phyloP scores from a whole-genome alignment of 352 stramenopile species.

The Sclerospora graminicola region DNA sequence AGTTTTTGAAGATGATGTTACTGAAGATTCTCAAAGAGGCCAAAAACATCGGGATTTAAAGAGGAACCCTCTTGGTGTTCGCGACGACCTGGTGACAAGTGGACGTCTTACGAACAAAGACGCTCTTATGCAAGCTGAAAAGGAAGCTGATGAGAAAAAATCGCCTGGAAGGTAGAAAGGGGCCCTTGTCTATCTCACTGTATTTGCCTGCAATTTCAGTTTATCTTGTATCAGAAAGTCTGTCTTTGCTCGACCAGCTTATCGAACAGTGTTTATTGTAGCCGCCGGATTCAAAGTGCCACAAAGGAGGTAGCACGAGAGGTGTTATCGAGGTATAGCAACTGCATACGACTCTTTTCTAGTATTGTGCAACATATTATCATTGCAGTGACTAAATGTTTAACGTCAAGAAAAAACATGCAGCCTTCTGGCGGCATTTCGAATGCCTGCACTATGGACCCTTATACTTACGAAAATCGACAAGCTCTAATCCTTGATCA shows the following conservation, averaged over 20 bases:
- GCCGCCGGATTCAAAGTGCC: constrained; percentile 10
- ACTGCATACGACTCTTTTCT: constrained; percentile 5
- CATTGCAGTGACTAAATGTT: constrained; percentile 9
- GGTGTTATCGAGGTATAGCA: constrained; percentile 29
- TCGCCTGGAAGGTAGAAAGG: constrained; percentile 33
- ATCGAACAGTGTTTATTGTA: constrained; percentile 21
- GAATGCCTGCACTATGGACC: constrained; percentile 23
- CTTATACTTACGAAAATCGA: constrained; percentile 42
- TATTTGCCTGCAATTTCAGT: constrained; percentile 8
- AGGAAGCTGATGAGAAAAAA: constrained; percentile 14
- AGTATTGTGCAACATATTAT: constrained; percentile 1
- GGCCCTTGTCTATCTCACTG: constrained; percentile 4
- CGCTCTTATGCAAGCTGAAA: constrained; percentile 45
- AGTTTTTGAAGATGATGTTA: constrained; percentile 34
- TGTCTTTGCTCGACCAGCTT: constrained; percentile 14
- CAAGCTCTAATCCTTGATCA: constrained; percentile 31
- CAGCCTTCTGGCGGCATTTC: neutral
- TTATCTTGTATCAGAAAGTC: constrained; percentile 3
- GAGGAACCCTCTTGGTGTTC: constrained; percentile 52
- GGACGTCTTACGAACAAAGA: constrained; percentile 73
- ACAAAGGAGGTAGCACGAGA: constrained; percentile 21
- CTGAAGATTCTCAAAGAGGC: constrained; percentile 12
- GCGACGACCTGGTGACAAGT: constrained; percentile 51
- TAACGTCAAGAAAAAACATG: constrained; percentile 12
- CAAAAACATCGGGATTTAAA: constrained; percentile 24